phyloP scores from a whole-genome alignment of 352 stramenopile genomes.

The Globisporangium okanoganense region DNA sequence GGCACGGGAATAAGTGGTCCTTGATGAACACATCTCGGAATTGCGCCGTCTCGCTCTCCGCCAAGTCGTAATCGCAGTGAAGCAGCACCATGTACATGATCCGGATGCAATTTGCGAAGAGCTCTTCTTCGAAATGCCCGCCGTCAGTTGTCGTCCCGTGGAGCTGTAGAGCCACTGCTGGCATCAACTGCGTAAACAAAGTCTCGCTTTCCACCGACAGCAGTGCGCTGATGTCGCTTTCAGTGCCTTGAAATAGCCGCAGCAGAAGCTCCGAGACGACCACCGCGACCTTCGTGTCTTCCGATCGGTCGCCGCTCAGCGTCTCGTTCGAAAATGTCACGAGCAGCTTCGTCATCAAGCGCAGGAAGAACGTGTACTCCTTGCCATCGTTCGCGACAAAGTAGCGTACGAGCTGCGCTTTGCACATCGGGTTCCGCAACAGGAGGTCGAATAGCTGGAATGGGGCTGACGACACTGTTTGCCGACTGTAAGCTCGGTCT shows the following conservation, averaged over 20 bases:
- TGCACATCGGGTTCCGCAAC: slow-evolving; percentile 44
- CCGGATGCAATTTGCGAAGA: slow-evolving; percentile 41
- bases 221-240: slow-evolving; percentile 32
- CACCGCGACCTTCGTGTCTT: slow-evolving; percentile 25
- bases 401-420: slow-evolving; percentile 46
- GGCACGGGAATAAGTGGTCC: slow-evolving; percentile 38
- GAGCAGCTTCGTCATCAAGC: slow-evolving; percentile 60
- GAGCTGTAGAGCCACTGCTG: slow-evolving; percentile 33
- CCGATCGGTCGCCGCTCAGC: slow-evolving; percentile 16
- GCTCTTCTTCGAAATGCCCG: slow-evolving; percentile 17
- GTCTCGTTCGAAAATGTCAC: slow-evolving; percentile 41
- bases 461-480: slow-evolving; percentile 34
- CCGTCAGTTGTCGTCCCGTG: slow-evolving; percentile 1
- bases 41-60: slow-evolving; percentile 16
- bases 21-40: slow-evolving; percentile 36
- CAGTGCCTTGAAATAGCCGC: slow-evolving; percentile 38
- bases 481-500: slow-evolving; percentile 15
- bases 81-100: slow-evolving; percentile 50
- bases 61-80: slow-evolving; percentile 33
- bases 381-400: slow-evolving; percentile 57
- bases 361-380: slow-evolving; percentile 68
- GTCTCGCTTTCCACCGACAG: slow-evolving; percentile 37
- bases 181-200: slow-evolving; percentile 52
- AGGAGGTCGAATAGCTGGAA: slow-evolving; percentile 52
- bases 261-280: slow-evolving; percentile 44